Base-by-base conservation (phyloP, 2,329 filamentous ascomycete species). In the Ceratocystis huliohia region DNA sequence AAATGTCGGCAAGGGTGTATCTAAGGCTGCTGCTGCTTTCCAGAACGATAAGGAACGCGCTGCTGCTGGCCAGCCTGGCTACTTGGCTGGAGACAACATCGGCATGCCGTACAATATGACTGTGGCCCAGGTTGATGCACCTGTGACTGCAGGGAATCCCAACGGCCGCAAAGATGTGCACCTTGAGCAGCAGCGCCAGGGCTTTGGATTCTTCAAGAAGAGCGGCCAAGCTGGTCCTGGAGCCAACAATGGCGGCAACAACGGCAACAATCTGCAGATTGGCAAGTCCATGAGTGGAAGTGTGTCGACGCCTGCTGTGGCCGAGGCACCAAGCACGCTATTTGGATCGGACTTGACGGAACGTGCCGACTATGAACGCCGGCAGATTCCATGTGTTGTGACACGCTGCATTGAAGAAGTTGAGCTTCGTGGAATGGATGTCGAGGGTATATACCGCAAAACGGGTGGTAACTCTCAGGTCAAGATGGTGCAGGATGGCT, bases 361-460 rank as follows among this genome's bases (percentile, higher is more conserved):
- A 72, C 86, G 94, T 69, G 88, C 91, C 73, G 91, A 96, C 63
- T 91, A 84, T 72, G 94, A 99, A 76, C 89, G 89, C 69, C 87
- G 89, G 65, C 86, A 93, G 72, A 93, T 99, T 69, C 94, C 94
- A 61, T 87, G 86, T 69, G 89, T 99, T 33, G 89, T 99, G 56
- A 93, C 86, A 61, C 88, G 91, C 61, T 99, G 94, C 76, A 96
- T 99, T 70, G 90, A 96, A 74, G 93, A 99, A 76, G 94, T 99
- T 48, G 94, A 99, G 75, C 79, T 94, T 25, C 87, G 94, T 74
- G 94, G 93, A 76, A 96, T 99, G 90, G 92, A 97, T 72, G 84
- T 95, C 71, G 94, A 97, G 77, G 94, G 94, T 69, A 96, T 99
- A 71, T 99, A 99, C 78, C 87, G 94, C 73, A 99, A 99, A 81